These are phyloP conservation scores for Eragrostis nindensis DNA, from an alignment of 176 grass and related monocot species.

Conservation along the genomic window DNA sequence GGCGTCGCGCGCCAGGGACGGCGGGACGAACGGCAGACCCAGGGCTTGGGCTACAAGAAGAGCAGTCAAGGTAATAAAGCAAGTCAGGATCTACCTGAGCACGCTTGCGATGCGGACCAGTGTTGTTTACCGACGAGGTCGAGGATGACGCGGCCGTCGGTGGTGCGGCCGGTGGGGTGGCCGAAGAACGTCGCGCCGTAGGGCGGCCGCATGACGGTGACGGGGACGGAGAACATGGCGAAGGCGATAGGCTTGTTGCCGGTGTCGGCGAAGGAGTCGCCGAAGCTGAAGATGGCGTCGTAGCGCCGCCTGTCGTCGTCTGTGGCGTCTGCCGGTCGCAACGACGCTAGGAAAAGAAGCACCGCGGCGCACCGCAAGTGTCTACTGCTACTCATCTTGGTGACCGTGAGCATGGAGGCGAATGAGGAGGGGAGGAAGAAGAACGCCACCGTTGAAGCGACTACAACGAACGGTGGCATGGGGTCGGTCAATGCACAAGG, in stretches of 20 bases:
- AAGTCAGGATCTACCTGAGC: too few relatives aligned
- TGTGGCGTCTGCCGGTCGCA: too few relatives aligned
- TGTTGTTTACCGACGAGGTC: conserved; percentile 61
- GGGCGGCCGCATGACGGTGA: conserved; percentile 38
- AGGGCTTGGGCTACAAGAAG: conserved; percentile 18
- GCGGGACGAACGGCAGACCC: conserved; percentile 45
- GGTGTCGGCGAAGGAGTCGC: conserved; percentile 63
- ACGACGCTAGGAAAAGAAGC: too few relatives aligned
- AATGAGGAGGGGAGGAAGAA: too few relatives aligned
- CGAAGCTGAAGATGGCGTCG: conserved; percentile 61
- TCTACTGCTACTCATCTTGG: too few relatives aligned
- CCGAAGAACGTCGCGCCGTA: conserved; percentile 49
- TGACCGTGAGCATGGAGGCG: too few relatives aligned
- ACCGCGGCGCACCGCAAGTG: too few relatives aligned
- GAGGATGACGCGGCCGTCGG: conserved; percentile 64
- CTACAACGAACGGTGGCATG: too few relatives aligned
- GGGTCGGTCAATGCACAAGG: too few relatives aligned
- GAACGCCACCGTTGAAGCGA: too few relatives aligned
- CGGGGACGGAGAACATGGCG: not conserved
- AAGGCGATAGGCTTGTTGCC: conserved; percentile 49
- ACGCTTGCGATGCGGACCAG: too few relatives aligned
- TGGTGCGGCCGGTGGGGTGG: conserved; percentile 53
- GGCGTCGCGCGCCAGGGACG: conserved; percentile 31
- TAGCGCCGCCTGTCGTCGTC: not conserved
- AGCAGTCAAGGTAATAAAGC: too few relatives aligned